A percentile compares a stretch with the other conserved stretches of the same genome.
Conservation (phyloP, 2,329 filamentous ascomycete species). For the Cladosporium colombiae region DNA sequence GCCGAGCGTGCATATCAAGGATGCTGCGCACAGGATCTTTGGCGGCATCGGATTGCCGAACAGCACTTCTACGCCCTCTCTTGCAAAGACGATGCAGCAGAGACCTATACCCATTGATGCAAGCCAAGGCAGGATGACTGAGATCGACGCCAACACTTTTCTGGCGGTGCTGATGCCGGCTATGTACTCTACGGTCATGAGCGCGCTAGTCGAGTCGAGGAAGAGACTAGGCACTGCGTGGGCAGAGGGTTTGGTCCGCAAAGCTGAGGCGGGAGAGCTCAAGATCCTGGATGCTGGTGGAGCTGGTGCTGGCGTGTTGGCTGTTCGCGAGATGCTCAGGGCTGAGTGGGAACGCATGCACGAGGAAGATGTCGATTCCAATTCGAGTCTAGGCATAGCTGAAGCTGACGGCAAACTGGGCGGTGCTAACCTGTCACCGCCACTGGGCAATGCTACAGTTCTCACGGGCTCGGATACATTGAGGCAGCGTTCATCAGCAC, state of each 20-base stretch:
- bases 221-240: conserved; percentile 71
- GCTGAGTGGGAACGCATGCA: conserved; percentile 78
- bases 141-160: conserved; percentile 75
- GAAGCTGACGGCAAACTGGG: conserved; percentile 39
- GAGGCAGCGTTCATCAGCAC: conserved; percentile 70
- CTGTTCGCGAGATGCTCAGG: conserved; percentile 74
- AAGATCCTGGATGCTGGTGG: conserved; percentile 73
- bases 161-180: conserved; percentile 69
- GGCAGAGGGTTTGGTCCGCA: conserved; percentile 64
- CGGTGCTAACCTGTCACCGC: conserved; percentile 46
- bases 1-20: conserved; percentile 72
- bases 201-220: conserved; percentile 70
- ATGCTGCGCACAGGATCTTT: conserved; percentile 71
- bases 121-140: conserved; percentile 65
- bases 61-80: conserved; percentile 69
- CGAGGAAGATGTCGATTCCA: conserved; percentile 31
- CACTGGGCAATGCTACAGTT: conserved; percentile 75
- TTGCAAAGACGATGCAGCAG: conserved; percentile 59
- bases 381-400: conserved; percentile 31
- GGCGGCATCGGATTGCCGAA: conserved; percentile 75
- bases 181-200: conserved; percentile 67
- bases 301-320: conserved; percentile 70
- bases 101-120: conserved; percentile 65
- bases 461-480: conserved; percentile 75
- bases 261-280: conserved; percentile 55